These are phyloP conservation scores for Heritiera littoralis DNA, from an alignment of 345 rosid genomes.

Conservation along the genomic window DNA sequence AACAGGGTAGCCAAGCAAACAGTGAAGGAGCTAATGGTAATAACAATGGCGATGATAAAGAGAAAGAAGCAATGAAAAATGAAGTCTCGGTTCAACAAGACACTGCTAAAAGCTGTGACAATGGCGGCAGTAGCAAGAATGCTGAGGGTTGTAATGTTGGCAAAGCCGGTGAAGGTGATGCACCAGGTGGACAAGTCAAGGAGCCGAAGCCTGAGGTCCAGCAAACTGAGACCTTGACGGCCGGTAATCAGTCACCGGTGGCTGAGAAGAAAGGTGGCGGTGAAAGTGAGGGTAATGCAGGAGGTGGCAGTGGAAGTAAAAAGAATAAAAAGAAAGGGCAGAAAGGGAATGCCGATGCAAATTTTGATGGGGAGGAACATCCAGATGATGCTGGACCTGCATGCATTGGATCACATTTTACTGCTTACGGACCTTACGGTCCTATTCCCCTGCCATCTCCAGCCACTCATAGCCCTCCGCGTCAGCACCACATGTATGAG, in stretches of 20 bases:
- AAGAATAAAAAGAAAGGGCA: conserved; percentile 78
- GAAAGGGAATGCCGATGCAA: conserved; percentile 26
- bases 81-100: conserved; percentile 21
- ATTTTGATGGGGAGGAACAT: conserved; percentile 27
- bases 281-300: conserved; percentile 20
- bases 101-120: conserved; percentile 21
- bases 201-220: conserved; percentile 32
- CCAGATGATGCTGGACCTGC: conserved; percentile 25
- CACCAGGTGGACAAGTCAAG: conserved; percentile 22
- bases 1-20: conserved; percentile 37
- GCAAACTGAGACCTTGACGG: conserved; percentile 3
- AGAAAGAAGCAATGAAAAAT: conserved; percentile 25
- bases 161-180: background rate
- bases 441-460: conserved; percentile 25
- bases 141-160: conserved; percentile 16
- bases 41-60: conserved; percentile 21
- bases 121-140: conserved; percentile 23
- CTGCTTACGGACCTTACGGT: conserved; percentile 23
- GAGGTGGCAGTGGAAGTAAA: conserved; percentile 37
- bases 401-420: conserved; percentile 29
- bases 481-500: conserved; percentile 31
- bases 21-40: conserved; percentile 22
- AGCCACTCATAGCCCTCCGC: conserved; percentile 46
- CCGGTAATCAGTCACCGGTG: conserved; percentile 34
- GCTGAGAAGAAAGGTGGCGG: conserved; percentile 31